Conservation (phyloP, 306 rosid genomes). For the Malus sieversii region DNA sequence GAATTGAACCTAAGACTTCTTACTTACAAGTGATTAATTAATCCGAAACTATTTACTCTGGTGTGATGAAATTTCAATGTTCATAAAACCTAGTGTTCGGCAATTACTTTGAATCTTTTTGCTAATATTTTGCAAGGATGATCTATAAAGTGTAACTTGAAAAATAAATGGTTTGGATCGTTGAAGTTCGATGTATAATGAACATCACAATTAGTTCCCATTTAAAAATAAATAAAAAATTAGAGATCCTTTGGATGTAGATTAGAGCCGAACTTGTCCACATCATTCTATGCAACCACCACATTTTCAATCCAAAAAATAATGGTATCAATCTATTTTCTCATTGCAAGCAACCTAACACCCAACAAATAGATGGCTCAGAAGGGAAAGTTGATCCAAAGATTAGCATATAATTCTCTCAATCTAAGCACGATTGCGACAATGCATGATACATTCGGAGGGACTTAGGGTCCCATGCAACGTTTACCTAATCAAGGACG, state of each 20-base stretch:
- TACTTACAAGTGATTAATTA: too few species aligned
- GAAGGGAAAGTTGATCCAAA: background rate
- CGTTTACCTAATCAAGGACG: background rate
- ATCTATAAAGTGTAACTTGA: too few species aligned
- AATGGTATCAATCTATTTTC: background rate
- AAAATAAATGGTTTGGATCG: too few species aligned
- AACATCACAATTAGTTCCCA: too few species aligned
- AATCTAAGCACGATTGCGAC: background rate
- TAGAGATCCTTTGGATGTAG: background rate
- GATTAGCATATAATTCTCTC: background rate
- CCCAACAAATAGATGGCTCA: background rate
- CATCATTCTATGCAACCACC: background rate
- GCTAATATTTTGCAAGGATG: too few species aligned
- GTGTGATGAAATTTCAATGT: too few species aligned
- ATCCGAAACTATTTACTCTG: too few species aligned
- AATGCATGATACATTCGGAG: background rate
- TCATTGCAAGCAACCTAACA: background rate
- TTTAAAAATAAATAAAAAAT: too few species aligned
- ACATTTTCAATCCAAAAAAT: background rate
- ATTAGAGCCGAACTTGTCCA: constrained; percentile 5
- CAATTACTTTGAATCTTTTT: too few species aligned
- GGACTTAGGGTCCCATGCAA: background rate
- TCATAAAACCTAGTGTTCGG: too few species aligned
- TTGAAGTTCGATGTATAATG: too few species aligned
- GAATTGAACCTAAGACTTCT: too few species aligned